These are phyloP conservation scores for Ophiostoma montium DNA, from an alignment of 2,329 filamentous ascomycete genomes.

Conservation along the genomic window DNA sequence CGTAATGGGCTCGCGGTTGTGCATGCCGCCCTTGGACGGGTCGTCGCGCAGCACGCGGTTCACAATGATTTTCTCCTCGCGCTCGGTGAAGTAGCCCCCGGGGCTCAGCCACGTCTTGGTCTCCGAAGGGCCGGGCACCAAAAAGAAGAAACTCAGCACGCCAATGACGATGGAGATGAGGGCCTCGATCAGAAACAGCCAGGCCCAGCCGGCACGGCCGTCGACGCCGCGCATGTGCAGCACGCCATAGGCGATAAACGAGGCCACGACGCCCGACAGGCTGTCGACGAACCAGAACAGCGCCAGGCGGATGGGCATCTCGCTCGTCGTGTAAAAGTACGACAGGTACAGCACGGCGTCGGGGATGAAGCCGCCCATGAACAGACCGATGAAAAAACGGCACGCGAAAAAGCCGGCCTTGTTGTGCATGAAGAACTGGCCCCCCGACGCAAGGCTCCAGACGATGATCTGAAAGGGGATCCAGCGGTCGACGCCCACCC, in stretches of 20 bases:
- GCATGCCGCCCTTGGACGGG: conserved; percentile 43
- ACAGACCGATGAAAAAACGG: conserved; percentile 15
- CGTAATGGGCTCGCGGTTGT: conserved; percentile 41
- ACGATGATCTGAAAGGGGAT: conserved; percentile 22
- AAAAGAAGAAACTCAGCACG: conserved; percentile 30
- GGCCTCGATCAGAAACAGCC: conserved; percentile 40
- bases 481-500: conserved; percentile 23
- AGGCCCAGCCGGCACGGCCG: conserved; percentile 24
- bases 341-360: conserved; percentile 22
- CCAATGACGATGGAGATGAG: conserved; percentile 28
- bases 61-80: conserved; percentile 42
- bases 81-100: conserved; percentile 40
- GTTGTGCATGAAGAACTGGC: conserved; percentile 12
- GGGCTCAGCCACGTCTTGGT: conserved; percentile 32
- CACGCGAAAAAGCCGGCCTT: conserved; percentile 18
- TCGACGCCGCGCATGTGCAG: conserved; percentile 24
- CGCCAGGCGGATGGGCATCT: conserved; percentile 21
- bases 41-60: conserved; percentile 44
- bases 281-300: conserved; percentile 21
- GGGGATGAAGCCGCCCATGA: conserved; percentile 23
- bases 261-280: conserved; percentile 20
- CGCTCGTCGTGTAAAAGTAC: conserved; percentile 22
- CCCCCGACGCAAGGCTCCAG: conserved; percentile 20
- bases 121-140: conserved; percentile 28
- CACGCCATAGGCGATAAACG: conserved; percentile 23